Evolutionary conservation across 108 stramenopile species (phyloP).

Genomic region (Tribonema minus): DNA sequence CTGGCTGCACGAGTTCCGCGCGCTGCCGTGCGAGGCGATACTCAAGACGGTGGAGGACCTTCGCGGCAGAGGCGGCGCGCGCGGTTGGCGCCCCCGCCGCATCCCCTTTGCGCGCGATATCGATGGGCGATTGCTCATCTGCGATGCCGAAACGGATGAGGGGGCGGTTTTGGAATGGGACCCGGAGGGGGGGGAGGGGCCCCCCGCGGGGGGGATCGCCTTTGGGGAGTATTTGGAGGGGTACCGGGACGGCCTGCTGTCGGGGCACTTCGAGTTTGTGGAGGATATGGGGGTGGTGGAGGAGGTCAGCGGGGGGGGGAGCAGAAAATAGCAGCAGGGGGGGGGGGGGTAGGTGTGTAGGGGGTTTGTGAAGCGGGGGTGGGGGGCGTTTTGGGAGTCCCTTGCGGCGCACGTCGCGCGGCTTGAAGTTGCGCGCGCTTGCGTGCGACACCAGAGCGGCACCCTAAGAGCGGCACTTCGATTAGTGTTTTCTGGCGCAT

Average conservation of each 20-base stretch:
- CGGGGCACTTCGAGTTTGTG: conserved; percentile 33
- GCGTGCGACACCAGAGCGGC: too few species aligned
- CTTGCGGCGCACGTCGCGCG: too few species aligned
- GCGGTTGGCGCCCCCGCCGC: conserved; percentile 10
- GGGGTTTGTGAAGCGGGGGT: too few species aligned
- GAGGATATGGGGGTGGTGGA: conserved; percentile 42
- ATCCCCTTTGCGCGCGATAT: conserved; percentile 20
- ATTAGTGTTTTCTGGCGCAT: too few species aligned
- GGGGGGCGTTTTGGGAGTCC: too few species aligned
- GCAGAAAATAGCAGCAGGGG: too few species aligned
- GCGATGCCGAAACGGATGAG: neutral
- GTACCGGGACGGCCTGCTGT: conserved; percentile 43
- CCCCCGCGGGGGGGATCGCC: neutral
- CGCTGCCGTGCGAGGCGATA: neutral
- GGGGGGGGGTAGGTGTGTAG: too few species aligned
- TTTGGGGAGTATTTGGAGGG: conserved; percentile 21
- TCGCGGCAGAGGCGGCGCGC: neutral
- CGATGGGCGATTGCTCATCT: neutral
- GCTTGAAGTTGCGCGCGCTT: too few species aligned
- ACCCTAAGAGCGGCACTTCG: too few species aligned
- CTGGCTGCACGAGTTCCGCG: conserved; percentile 15
- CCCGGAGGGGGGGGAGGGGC: neutral
- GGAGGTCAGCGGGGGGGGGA: too few species aligned
- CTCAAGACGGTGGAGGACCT: neutral
- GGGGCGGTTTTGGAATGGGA: conserved; percentile 21